These are phyloP conservation scores for Aspergillus coremiiformis DNA, from an alignment of 495 filamentous ascomycete genomes.

Conservation along the genomic window DNA sequence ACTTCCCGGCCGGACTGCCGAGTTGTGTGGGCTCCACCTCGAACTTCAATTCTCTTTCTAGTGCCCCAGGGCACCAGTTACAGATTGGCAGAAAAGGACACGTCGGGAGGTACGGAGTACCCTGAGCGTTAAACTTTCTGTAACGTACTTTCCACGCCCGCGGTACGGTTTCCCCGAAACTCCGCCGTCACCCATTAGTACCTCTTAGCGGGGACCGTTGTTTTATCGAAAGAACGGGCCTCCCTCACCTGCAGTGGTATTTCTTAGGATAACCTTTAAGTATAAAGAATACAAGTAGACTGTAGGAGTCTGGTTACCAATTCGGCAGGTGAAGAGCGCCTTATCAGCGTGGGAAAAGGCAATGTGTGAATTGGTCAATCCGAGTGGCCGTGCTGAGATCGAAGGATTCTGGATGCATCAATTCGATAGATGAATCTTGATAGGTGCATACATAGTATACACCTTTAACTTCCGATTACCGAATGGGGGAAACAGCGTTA, in stretches of 20 bases:
- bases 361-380: not conserved
- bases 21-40: slow-evolving; percentile 25
- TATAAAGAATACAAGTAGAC: too few relatives aligned
- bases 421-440: not conserved
- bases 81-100: not conserved
- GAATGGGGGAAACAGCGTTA: not conserved
- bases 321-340: not conserved
- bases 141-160: not conserved
- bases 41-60: slow-evolving; percentile 7
- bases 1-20: slow-evolving; percentile 26
- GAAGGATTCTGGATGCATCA: not conserved
- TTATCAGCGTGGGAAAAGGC: not conserved
- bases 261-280: not conserved
- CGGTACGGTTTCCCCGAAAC: not conserved
- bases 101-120: not conserved
- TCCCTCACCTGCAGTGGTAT: not conserved
- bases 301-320: too few relatives aligned
- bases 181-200: not conserved
- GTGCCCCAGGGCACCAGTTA: not conserved
- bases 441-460: not conserved
- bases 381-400: not conserved
- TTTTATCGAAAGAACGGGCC: too few relatives aligned
- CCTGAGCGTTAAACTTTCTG: not conserved
- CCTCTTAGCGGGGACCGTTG: not conserved
- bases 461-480: not conserved